Conservation (phyloP, 441 rosid genomes). For the Hura crepitans region DNA sequence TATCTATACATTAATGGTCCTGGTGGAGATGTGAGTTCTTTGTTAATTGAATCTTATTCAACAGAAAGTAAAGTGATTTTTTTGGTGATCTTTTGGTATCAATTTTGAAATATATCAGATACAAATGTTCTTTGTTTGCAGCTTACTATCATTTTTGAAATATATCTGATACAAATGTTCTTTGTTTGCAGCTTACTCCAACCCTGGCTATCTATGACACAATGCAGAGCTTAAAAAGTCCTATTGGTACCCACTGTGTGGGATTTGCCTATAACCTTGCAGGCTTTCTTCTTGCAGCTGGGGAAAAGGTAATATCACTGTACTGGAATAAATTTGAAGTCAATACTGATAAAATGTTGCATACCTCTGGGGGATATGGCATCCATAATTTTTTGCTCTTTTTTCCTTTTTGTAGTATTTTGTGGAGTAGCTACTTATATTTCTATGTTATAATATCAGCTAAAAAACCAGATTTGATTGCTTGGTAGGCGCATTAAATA, state of each 20-base stretch:
- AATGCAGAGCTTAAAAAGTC: constrained; percentile 78
- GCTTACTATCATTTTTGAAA: constrained; percentile 37
- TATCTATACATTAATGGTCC: constrained; percentile 67
- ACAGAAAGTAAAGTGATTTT: constrained; percentile 9
- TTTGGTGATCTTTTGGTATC: constrained; percentile 11
- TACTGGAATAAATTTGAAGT: constrained; percentile 10
- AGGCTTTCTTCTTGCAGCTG: constrained; percentile 77
- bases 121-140: constrained; percentile 31
- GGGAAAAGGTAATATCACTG: constrained; percentile 58
- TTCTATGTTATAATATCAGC: not conserved
- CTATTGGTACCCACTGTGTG: constrained; percentile 64
- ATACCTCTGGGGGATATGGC: not conserved
- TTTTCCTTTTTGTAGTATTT: too few species aligned
- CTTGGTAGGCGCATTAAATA: not conserved
- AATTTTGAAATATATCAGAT: constrained; percentile 15
- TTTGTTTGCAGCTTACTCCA: constrained; percentile 62
- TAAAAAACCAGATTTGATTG: not conserved
- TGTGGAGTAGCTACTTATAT: not conserved
- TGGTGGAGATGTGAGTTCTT: constrained; percentile 80
- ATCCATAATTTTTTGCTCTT: not conserved
- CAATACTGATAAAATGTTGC: constrained; percentile 17
- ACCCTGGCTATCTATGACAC: constrained; percentile 80
- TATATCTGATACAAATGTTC: constrained; percentile 21
- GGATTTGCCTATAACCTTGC: constrained; percentile 80
- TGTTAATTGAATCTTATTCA: constrained; percentile 14